phyloP scores from a whole-genome alignment of 345 rosid species.

The Erysimum cheiranthoides region DNA sequence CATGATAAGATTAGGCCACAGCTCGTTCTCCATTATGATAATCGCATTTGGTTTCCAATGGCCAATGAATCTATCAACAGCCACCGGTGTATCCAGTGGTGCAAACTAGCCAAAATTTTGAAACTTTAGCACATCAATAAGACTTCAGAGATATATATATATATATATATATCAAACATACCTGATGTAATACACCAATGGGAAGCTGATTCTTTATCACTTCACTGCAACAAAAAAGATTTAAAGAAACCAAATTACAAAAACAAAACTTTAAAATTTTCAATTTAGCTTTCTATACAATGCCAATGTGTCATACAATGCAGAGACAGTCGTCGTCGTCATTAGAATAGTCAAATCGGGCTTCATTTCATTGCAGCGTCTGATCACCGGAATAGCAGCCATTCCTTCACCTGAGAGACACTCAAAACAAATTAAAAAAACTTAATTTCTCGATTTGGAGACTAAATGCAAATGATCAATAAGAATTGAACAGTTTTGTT shows the following conservation, averaged over 20 bases:
- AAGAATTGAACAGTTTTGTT: neutral
- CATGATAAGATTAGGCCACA: constrained; percentile 93
- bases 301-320: constrained; percentile 56
- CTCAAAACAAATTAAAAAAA: neutral
- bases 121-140: constrained; percentile 30
- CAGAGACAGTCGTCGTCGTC: constrained; percentile 78
- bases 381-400: constrained; percentile 89
- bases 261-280: neutral
- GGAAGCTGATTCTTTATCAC: constrained; percentile 78
- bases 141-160: neutral
- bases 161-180: constrained; percentile 35
- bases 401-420: constrained; percentile 79
- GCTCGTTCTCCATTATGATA: constrained; percentile 80
- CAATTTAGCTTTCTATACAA: too few relatives aligned
- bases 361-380: constrained; percentile 54
- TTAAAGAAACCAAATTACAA: constrained; percentile 9
- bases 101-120: constrained; percentile 60
- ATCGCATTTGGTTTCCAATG: constrained; percentile 82
- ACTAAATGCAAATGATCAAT: neutral
- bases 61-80: constrained; percentile 69
- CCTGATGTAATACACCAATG: constrained; percentile 71
- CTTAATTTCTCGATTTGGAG: neutral
- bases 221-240: constrained; percentile 59
- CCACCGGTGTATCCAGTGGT: constrained; percentile 81
- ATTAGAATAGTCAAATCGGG: constrained; percentile 70